phyloP scores from a whole-genome alignment of 1,284 basidiomycete genomes.

The Boletus smithii region DNA sequence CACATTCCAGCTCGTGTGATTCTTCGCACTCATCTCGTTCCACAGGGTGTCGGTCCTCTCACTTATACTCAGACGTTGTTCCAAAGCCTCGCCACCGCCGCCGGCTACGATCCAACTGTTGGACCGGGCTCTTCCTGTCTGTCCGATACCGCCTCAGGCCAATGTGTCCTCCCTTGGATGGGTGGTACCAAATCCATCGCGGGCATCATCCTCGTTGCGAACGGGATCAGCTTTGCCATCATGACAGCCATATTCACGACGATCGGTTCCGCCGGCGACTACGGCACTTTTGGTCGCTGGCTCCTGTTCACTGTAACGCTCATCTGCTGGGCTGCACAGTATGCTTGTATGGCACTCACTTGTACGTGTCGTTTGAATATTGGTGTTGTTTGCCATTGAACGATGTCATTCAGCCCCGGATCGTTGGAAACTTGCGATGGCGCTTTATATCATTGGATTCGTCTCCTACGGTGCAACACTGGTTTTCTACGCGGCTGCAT shows the following conservation, averaged over 20 bases:
- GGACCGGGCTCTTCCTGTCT: constrained; percentile 67
- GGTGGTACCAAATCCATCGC: constrained; percentile 67
- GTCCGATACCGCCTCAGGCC: constrained; percentile 51
- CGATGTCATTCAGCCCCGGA: constrained; percentile 44
- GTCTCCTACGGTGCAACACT: constrained; percentile 73
- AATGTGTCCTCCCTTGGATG: constrained; percentile 73
- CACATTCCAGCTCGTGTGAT: background rate
- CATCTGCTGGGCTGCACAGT: constrained; percentile 79
- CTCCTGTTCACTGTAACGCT: constrained; percentile 68
- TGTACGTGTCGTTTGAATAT: constrained; percentile 37
- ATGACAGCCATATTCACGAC: constrained; percentile 81
- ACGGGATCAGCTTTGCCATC: constrained; percentile 73
- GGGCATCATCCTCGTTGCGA: constrained; percentile 71
- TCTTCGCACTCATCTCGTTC: background rate
- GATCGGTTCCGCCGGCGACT: constrained; percentile 79
- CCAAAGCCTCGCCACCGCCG: constrained; percentile 63
- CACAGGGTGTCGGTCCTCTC: constrained; percentile 58
- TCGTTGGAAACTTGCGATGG: constrained; percentile 75
- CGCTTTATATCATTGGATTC: constrained; percentile 78
- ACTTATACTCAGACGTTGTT: constrained; percentile 70
- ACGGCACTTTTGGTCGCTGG: constrained; percentile 77
- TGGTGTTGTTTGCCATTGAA: background rate
- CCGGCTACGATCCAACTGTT: constrained; percentile 63
- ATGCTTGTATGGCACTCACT: constrained; percentile 70
- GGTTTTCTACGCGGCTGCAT: constrained; percentile 80